Conservation (phyloP, 768 basidiomycete genomes). For the Saitozyma podzolica region DNA sequence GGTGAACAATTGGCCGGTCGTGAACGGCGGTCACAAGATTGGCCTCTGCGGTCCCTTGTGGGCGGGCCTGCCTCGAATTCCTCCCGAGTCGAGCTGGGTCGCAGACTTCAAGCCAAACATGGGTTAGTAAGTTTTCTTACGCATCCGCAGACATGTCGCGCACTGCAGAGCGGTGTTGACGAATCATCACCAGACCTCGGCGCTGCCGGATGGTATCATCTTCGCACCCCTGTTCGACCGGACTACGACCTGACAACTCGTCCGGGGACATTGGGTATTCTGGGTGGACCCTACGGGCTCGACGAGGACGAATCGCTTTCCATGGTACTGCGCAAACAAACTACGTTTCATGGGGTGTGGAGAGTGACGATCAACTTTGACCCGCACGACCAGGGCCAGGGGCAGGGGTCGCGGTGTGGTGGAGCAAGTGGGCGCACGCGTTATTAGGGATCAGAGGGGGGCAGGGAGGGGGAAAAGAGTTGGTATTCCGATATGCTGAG, state of each 20-base stretch:
- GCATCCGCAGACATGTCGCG: too few relatives aligned
- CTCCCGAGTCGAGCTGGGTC: too few relatives aligned
- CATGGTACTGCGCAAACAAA: slow-evolving; percentile 21
- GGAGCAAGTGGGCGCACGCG: slow-evolving; percentile 19
- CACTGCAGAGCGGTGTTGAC: too few relatives aligned
- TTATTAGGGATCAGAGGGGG: background rate
- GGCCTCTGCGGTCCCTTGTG: too few relatives aligned
- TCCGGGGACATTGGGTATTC: slow-evolving; percentile 15
- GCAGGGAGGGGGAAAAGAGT: background rate
- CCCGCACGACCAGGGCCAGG: slow-evolving; percentile 11
- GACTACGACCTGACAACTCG: slow-evolving; percentile 7
- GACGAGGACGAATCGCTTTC: slow-evolving; percentile 22
- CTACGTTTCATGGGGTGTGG: slow-evolving; percentile 17
- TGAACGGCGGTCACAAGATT: too few relatives aligned
- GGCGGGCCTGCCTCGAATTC: too few relatives aligned
- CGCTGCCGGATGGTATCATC: slow-evolving; percentile 21
- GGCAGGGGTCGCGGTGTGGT: slow-evolving; percentile 21
- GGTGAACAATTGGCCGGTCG: slow-evolving; percentile 32
- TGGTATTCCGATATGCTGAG: too few relatives aligned
- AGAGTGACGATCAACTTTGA: slow-evolving; percentile 7
- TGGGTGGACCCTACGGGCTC: slow-evolving; percentile 15
- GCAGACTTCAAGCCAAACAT: too few relatives aligned
- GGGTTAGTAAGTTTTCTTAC: too few relatives aligned
- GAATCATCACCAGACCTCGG: slow-evolving; percentile 2
- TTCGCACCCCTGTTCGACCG: slow-evolving; percentile 18